Conservation (phyloP, 1,284 basidiomycete species). For the Irpex sp. region DNA sequence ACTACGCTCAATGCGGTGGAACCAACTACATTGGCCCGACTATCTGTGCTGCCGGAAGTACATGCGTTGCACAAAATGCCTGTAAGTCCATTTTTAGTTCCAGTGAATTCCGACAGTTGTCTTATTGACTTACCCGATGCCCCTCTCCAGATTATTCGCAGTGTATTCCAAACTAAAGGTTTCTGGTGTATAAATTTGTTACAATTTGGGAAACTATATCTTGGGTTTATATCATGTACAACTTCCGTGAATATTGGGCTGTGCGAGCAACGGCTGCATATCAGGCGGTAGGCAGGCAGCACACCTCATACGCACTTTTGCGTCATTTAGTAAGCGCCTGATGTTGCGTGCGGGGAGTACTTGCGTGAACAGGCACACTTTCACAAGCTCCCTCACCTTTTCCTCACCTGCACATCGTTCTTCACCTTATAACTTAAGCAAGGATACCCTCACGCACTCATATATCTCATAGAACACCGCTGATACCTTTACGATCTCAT, state of each 20-base stretch:
- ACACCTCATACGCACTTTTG: neutral
- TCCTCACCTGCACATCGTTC: neutral
- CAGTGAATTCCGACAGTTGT: neutral
- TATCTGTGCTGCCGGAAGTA: conserved; percentile 12
- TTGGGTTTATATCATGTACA: neutral
- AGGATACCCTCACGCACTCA: neutral
- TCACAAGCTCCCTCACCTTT: neutral
- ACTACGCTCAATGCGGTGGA: conserved; percentile 15
- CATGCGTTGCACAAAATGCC: conserved; percentile 7
- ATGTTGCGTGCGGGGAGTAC: neutral
- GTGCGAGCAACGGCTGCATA: neutral
- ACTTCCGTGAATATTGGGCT: neutral
- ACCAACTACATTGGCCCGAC: conserved; percentile 12
- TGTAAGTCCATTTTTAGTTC: conserved; percentile 7
- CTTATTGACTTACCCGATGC: conserved; percentile 2
- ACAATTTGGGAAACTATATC: neutral
- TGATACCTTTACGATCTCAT: neutral
- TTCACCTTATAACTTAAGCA: neutral
- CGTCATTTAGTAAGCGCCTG: neutral
- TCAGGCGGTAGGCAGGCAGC: neutral
- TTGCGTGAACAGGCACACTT: neutral
- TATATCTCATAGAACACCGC: neutral
- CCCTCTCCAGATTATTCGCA: conserved; percentile 13
- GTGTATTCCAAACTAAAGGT: conserved; percentile 11
- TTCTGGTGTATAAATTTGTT: neutral